These are phyloP conservation scores for Pistacia vera DNA, from an alignment of 345 rosid species.

Conservation along the genomic window DNA sequence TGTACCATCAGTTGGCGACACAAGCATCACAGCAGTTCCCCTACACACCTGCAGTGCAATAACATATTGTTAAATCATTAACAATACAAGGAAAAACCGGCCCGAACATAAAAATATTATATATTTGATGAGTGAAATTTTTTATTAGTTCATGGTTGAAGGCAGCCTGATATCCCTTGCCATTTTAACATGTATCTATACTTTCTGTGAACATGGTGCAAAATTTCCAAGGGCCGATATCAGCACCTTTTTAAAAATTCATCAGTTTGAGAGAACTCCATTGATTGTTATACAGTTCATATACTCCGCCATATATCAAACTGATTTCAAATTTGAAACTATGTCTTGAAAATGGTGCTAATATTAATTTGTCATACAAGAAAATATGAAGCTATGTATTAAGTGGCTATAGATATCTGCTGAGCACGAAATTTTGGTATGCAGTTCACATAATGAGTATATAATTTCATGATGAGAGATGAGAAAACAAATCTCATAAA, in stretches of 20 bases:
- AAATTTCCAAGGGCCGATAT: background rate
- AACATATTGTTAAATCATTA: background rate
- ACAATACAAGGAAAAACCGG: background rate
- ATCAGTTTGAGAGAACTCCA: background rate
- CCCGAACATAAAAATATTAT: background rate
- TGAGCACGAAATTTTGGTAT: background rate
- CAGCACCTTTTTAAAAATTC: background rate
- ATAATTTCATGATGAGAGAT: background rate
- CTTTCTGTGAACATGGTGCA: background rate
- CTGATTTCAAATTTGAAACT: background rate
- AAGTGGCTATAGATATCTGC: background rate
- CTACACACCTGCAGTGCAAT: conserved; percentile 74
- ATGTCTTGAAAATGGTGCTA: background rate
- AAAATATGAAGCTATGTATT: background rate
- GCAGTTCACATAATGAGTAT: background rate
- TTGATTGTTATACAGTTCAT: background rate
- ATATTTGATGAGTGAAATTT: background rate
- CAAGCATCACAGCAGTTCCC: conserved; percentile 99
- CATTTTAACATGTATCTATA: background rate
- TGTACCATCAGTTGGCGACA: conserved; percentile 96
- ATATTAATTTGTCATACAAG: background rate
- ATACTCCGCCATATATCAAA: background rate
- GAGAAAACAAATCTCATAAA: too few relatives aligned
- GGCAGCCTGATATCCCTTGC: background rate
- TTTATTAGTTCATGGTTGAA: background rate